These are phyloP conservation scores for Fusarium praegraminearum DNA, from an alignment of 2,329 filamentous ascomycete genomes.

Conservation along the genomic window DNA sequence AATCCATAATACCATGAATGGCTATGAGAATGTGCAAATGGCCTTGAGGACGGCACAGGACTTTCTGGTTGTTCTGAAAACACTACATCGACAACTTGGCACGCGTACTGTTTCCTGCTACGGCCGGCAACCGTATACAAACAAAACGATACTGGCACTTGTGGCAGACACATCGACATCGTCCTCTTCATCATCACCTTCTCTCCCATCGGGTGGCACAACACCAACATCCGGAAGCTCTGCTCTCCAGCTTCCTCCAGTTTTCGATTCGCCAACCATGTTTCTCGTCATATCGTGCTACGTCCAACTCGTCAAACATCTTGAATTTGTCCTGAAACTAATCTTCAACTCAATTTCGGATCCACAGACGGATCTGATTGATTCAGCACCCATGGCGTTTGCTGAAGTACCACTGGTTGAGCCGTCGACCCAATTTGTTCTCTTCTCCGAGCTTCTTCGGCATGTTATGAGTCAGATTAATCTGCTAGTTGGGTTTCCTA, in stretches of 20 bases:
- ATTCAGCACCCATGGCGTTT: constrained; percentile 40
- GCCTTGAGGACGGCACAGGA: constrained; percentile 44
- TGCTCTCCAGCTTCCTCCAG: constrained; percentile 18
- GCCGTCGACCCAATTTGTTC: constrained; percentile 44
- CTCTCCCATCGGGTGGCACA: background rate
- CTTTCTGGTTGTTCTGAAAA: constrained; percentile 45
- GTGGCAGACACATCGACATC: constrained; percentile 5
- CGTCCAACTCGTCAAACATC: constrained; percentile 44
- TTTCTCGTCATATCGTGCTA: constrained; percentile 50
- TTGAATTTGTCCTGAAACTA: constrained; percentile 44
- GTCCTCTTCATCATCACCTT: constrained; percentile 11
- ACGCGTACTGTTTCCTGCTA: constrained; percentile 15
- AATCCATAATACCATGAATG: constrained; percentile 17
- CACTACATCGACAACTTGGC: constrained; percentile 43
- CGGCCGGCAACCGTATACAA: constrained; percentile 11
- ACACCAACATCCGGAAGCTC: constrained; percentile 8
- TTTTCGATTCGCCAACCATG: constrained; percentile 45
- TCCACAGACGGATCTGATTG: constrained; percentile 24
- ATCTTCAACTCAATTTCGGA: constrained; percentile 34
- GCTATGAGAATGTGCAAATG: constrained; percentile 39
- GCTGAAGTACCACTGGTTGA: constrained; percentile 45
- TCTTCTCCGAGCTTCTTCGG: constrained; percentile 47
- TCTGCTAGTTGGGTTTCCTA: constrained; percentile 46
- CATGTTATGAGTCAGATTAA: constrained; percentile 47
- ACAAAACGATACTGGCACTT: constrained; percentile 16